These are phyloP conservation scores for Sphagnum fallax DNA, from an alignment of 228 moss, liverwort and hornwort genomes.

Conservation along the genomic window DNA sequence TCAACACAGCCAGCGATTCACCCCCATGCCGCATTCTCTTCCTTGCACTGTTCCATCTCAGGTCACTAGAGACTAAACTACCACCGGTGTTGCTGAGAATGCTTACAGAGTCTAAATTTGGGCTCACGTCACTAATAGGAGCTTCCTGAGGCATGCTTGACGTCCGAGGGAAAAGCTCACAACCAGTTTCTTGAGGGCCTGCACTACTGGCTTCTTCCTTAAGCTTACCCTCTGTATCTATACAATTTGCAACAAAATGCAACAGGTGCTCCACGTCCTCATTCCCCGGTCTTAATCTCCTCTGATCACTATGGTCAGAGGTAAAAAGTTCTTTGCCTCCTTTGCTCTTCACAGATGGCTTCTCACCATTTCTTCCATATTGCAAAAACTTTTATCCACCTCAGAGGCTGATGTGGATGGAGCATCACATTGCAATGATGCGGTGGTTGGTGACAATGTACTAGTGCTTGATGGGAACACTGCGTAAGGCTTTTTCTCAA, in stretches of 20 bases:
- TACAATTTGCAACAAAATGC: conserved; percentile 4
- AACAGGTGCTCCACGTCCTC: neutral
- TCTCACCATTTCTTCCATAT: too few species aligned
- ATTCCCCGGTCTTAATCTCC: neutral
- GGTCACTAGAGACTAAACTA: conserved; percentile 1
- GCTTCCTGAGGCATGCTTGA: neutral
- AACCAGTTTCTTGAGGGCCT: neutral
- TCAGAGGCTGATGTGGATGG: too few species aligned
- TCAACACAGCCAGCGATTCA: neutral
- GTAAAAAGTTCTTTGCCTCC: too few species aligned
- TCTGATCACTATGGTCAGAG: neutral
- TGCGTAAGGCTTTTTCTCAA: conserved; percentile 8
- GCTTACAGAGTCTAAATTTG: neutral
- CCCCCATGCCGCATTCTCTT: conserved; percentile 1
- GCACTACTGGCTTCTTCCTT: neutral
- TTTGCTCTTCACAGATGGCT: too few species aligned
- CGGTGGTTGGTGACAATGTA: too few species aligned
- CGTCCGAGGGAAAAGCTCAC: neutral
- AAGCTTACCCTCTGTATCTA: neutral
- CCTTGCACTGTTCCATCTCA: neutral
- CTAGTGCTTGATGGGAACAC: too few species aligned
- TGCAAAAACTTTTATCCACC: too few species aligned
- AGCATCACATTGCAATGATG: too few species aligned
- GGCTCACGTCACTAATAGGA: neutral
- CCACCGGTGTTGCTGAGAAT: conserved; percentile 2